These are phyloP conservation scores for Phyllosticta citrichinensis DNA, from an alignment of 2,329 filamentous ascomycete genomes.

Conservation along the genomic window DNA sequence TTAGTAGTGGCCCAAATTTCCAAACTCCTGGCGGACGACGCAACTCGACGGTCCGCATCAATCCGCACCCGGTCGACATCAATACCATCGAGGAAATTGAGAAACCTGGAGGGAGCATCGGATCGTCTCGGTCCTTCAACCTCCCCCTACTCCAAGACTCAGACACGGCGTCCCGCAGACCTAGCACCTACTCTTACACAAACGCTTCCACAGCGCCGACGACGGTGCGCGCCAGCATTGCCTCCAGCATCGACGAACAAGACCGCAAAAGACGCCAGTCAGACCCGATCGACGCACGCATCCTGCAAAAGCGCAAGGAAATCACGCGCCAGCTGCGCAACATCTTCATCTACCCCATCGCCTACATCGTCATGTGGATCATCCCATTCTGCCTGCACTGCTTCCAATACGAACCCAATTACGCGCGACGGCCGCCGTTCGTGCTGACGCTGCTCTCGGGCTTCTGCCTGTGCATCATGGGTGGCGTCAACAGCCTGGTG, in stretches of 20 bases:
- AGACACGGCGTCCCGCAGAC: not conserved
- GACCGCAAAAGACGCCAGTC: not conserved
- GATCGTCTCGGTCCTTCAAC: not conserved
- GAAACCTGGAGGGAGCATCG: not conserved
- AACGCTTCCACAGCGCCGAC: not conserved
- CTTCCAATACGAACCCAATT: slow-evolving; percentile 46
- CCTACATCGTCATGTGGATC: slow-evolving; percentile 64
- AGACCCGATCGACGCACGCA: not conserved
- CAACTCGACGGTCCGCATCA: slow-evolving; percentile 3
- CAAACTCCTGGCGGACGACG: not conserved
- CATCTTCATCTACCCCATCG: slow-evolving; percentile 65
- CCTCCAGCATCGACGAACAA: not conserved
- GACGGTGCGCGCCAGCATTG: not conserved
- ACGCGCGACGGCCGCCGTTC: slow-evolving; percentile 44
- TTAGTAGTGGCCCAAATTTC: not conserved
- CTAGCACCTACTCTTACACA: not conserved
- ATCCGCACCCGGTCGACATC: not conserved
- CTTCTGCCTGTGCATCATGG: slow-evolving; percentile 54
- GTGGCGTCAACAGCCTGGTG: slow-evolving; percentile 56
- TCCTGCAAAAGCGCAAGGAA: slow-evolving; percentile 35
- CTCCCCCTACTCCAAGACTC: not conserved
- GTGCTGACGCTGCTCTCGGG: slow-evolving; percentile 46
- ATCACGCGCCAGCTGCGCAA: slow-evolving; percentile 60
- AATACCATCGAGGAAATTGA: not conserved
- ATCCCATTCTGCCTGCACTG: slow-evolving; percentile 59